Base-by-base conservation (phyloP, 495 filamentous ascomycete species). In the Thermothielavioides terrestris region DNA sequence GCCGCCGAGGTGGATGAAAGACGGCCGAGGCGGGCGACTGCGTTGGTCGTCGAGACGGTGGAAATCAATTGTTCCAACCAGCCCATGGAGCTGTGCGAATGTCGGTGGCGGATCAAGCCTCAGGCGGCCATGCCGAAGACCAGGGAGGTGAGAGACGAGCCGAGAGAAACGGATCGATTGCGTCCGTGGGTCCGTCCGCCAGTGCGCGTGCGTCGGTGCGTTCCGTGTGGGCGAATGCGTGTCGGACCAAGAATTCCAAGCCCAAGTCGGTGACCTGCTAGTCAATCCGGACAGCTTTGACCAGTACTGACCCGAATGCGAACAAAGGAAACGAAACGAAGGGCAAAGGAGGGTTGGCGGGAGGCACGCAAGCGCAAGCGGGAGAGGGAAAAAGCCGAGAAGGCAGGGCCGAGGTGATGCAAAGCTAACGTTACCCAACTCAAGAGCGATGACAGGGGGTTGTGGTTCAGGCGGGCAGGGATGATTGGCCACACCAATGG, bases 81-180 rank as follows among this genome's bases (percentile, higher is more conserved):
- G 30, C 30, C 30, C 30, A 35, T 25, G 42, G 17, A n/a, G n/a
- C n/a, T n/a, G n/a, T n/a, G n/a, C n/a, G 30, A 35, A 35, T 35
- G 5, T 34, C 18, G 17, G 28, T 12, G n/a, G n/a, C n/a, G n/a
- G 20, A 26, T 15, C 4, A 30, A 17, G 21, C 2, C 20, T 45
- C 42, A 45, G 31, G 28, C 42, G 30, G 42, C 42, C 42, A 45
- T 45, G 30, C 14, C 42, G 30, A 10, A 35, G 15, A n/a, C 23
- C 6, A 6, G n/a, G 25, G 39, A 0, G 39, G 15, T 15, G n/a
- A n/a, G 31, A 34, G 8, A 5, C 31, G n/a, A n/a, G 31, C 28
- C 2, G 28, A 31, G 28, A 31, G n/a, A n/a, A 10, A 28, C 27
- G 27, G 27, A 5, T 5, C 27, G n/a, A n/a, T n/a, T n/a, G 17